Evolutionary conservation across 139 green algal species (phyloP).

Genomic region (Chlamydomonas incerta): DNA sequence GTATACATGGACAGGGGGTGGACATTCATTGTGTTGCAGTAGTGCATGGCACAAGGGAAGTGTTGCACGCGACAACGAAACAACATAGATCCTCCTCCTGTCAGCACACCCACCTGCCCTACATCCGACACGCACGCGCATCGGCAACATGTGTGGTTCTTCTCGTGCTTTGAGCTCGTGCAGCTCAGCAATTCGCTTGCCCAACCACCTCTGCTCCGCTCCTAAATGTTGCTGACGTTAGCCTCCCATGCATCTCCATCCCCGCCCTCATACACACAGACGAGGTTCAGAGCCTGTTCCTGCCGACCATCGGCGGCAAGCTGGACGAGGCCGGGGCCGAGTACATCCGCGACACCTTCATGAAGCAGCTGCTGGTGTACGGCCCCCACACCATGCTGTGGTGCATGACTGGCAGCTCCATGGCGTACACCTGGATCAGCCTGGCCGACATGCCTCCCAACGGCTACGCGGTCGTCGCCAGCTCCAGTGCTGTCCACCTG

Average conservation of each 20-base stretch:
- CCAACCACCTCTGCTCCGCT: no score
- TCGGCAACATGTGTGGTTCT: no score
- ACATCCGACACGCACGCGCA: no score
- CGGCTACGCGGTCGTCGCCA: neutral
- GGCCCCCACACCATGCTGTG: constrained; percentile 6
- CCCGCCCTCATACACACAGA: neutral
- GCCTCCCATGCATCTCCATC: neutral
- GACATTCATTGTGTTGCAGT: no score
- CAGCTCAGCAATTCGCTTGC: no score
- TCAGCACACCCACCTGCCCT: no score
- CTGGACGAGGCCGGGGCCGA: neutral
- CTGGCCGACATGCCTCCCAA: neutral
- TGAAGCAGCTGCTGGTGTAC: constrained; percentile 32
- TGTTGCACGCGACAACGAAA: no score
- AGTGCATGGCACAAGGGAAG: no score
- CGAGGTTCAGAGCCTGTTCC: constrained; percentile 23
- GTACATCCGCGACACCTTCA: constrained; percentile 14
- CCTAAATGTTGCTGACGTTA: neutral
- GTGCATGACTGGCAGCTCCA: neutral
- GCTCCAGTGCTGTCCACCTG: neutral
- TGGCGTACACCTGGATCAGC: constrained; percentile 14
- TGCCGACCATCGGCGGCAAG: constrained; percentile 6
- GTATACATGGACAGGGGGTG: no score
- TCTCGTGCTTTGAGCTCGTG: no score
- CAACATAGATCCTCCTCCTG: no score